phyloP scores from a whole-genome alignment of 1,284 basidiomycete species.

The Xerocomus amazonicus region DNA sequence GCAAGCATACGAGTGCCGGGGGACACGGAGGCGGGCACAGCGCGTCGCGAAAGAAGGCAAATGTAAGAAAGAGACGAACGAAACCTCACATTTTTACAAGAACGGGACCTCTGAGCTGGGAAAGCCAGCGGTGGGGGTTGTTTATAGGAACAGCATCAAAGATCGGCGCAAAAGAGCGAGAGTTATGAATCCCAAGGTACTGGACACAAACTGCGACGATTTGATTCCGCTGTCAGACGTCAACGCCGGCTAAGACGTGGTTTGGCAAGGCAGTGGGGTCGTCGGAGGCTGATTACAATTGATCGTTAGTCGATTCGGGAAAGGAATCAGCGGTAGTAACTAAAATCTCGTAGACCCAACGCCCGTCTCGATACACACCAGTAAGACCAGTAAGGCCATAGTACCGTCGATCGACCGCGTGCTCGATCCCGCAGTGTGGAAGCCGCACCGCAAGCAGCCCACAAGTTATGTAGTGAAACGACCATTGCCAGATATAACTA shows the following conservation, averaged over 20 bases:
- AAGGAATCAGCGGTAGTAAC: neutral
- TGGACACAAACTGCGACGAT: slow-evolving; percentile 17
- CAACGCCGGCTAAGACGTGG: slow-evolving; percentile 11
- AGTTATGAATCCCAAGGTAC: neutral
- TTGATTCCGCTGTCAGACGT: slow-evolving; percentile 33
- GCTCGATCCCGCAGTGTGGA: slow-evolving; percentile 22
- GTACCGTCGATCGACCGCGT: slow-evolving; percentile 14
- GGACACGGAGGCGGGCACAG: slow-evolving; percentile 6
- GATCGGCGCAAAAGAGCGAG: slow-evolving; percentile 17
- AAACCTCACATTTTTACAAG: slow-evolving; percentile 26
- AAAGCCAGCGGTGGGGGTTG: slow-evolving; percentile 9
- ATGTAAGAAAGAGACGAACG: slow-evolving; percentile 11
- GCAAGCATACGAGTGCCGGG: slow-evolving; percentile 7
- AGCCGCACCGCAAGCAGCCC: slow-evolving; percentile 31
- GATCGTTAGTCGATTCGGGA: slow-evolving; percentile 11
- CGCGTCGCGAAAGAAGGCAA: slow-evolving; percentile 1
- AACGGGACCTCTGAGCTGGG: slow-evolving; percentile 6
- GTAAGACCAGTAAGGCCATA: neutral
- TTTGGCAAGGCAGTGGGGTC: neutral
- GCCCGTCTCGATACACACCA: neutral
- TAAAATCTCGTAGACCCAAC: slow-evolving; percentile 1
- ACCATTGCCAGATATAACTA: slow-evolving; percentile 22
- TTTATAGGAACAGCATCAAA: slow-evolving; percentile 24
- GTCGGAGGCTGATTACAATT: slow-evolving; percentile 21
- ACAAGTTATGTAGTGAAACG: no score